phyloP scores from a whole-genome alignment of 768 basidiomycete genomes.

The Daedaleopsis sinensis region DNA sequence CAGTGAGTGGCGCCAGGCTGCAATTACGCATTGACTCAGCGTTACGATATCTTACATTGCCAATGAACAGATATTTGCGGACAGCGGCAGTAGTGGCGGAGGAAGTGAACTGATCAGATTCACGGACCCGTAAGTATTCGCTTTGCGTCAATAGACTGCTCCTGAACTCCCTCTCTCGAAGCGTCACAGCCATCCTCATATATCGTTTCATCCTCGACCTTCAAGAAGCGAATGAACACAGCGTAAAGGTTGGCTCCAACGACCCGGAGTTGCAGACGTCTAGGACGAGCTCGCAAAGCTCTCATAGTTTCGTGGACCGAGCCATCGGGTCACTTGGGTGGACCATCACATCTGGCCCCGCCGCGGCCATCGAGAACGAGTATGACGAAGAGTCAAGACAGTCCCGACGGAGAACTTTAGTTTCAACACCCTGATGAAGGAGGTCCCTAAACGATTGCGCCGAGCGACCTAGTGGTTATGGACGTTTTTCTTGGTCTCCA shows the following conservation, averaged over 20 bases:
- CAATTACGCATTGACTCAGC: no score
- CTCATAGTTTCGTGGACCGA: not conserved
- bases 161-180: not conserved
- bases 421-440: no score
- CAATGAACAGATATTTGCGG: no score
- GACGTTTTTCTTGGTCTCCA: no score
- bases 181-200: conserved; percentile 2
- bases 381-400: not conserved
- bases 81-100: not conserved
- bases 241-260: conserved; percentile 4
- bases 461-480: no score
- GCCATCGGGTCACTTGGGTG: not conserved
- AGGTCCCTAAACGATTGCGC: no score
- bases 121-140: not conserved
- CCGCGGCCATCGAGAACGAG: not conserved
- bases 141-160: not conserved
- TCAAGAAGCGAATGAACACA: conserved; percentile 2
- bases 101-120: not conserved
- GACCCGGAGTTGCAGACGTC: conserved; percentile 3
- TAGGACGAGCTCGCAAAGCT: not conserved
- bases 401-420: no score
- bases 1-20: not conserved
- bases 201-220: not conserved
- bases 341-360: not conserved
- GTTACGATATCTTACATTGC: no score